These are phyloP conservation scores for Hypomontagnella monticulosa DNA, from an alignment of 495 filamentous ascomycete genomes.

Conservation along the genomic window DNA sequence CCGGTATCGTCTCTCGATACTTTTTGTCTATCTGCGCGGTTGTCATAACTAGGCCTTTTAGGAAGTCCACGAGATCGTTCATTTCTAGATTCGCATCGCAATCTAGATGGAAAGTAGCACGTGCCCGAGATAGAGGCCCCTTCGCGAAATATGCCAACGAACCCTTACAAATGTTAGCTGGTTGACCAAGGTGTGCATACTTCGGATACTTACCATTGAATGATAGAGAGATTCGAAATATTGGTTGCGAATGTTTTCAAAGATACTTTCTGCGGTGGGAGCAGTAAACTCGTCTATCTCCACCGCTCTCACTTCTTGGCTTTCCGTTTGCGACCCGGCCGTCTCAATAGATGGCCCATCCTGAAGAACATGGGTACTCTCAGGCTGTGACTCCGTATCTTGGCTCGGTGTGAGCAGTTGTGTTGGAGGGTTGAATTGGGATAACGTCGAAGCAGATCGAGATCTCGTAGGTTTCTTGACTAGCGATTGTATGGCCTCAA, in stretches of 20 bases:
- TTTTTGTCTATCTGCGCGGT: slow-evolving; percentile 86
- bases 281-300: slow-evolving; percentile 34
- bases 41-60: slow-evolving; percentile 75
- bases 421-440: slow-evolving; percentile 31
- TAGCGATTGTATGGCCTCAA: slow-evolving; percentile 61
- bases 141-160: slow-evolving; percentile 98
- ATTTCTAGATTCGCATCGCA: slow-evolving; percentile 62
- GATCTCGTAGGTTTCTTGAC: slow-evolving; percentile 51
- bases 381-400: slow-evolving; percentile 6
- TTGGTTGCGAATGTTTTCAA: slow-evolving; percentile 75
- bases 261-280: slow-evolving; percentile 69
- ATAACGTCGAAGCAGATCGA: slow-evolving; percentile 40
- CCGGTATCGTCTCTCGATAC: slow-evolving; percentile 79
- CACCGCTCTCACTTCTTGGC: not conserved
- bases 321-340: slow-evolving; percentile 11
- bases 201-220: slow-evolving; percentile 70
- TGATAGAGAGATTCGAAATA: slow-evolving; percentile 92
- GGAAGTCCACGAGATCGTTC: slow-evolving; percentile 70
- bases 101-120: slow-evolving; percentile 75
- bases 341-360: slow-evolving; percentile 11
- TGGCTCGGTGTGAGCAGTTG: slow-evolving; percentile 20
- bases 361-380: slow-evolving; percentile 12
- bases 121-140: slow-evolving; percentile 88
- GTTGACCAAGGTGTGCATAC: not conserved
- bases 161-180: slow-evolving; percentile 62